Evolutionary conservation across 2,329 filamentous ascomycete genomes (phyloP).

Genomic region (Metarhizium brunneum): DNA sequence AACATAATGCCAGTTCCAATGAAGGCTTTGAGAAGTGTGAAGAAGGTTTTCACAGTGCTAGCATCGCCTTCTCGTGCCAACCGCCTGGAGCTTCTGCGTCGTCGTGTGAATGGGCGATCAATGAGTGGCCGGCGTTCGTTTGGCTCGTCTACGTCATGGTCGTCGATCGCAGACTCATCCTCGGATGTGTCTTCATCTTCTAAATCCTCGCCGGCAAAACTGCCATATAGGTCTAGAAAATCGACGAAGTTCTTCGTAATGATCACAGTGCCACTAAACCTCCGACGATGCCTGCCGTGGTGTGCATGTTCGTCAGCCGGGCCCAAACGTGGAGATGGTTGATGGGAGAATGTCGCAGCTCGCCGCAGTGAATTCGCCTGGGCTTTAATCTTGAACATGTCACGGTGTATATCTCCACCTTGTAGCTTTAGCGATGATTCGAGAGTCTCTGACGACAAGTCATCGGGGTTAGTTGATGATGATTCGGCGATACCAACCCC

Average conservation of each 20-base stretch:
- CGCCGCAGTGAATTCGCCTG: conserved; percentile 42
- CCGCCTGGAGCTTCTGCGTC: conserved; percentile 40
- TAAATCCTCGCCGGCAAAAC: conserved; percentile 66
- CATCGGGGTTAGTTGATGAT: conserved; percentile 10
- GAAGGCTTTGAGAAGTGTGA: conserved; percentile 70
- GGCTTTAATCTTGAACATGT: conserved; percentile 65
- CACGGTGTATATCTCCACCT: conserved; percentile 70
- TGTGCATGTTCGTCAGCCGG: conserved; percentile 23
- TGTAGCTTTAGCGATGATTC: conserved; percentile 61
- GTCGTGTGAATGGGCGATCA: conserved; percentile 27
- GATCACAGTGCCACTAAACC: conserved; percentile 30
- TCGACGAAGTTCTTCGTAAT: conserved; percentile 64
- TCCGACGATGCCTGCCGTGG: conserved; percentile 28
- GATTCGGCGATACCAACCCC: conserved; percentile 7
- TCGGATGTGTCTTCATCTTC: conserved; percentile 38
- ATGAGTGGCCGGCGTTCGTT: conserved; percentile 50
- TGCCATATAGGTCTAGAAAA: conserved; percentile 67
- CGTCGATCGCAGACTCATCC: conserved; percentile 47
- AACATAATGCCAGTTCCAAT: conserved; percentile 78
- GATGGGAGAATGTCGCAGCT: conserved; percentile 58
- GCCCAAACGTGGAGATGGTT: conserved; percentile 23
- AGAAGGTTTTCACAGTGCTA: conserved; percentile 63
- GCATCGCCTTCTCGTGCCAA: conserved; percentile 45
- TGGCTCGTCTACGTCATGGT: conserved; percentile 31
- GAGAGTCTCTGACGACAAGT: conserved; percentile 26